A percentile compares a stretch with the other conserved stretches of the same genome.
These are phyloP conservation scores for Elsinoe necatrix DNA, from an alignment of 2,329 filamentous ascomycete species.

Conservation along the genomic window DNA sequence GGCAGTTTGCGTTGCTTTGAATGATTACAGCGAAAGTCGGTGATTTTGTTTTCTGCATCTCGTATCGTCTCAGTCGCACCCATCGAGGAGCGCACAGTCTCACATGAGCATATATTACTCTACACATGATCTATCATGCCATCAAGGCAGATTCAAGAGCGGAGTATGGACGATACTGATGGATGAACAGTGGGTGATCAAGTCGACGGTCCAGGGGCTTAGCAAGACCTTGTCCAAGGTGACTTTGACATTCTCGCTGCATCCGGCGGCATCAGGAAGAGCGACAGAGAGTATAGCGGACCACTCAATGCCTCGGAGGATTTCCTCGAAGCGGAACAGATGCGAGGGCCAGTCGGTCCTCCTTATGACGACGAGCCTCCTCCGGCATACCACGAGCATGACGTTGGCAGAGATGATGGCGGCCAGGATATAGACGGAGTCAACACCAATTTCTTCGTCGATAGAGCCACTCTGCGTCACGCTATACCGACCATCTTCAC, in stretches of 20 bases:
- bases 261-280: not conserved
- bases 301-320: not conserved
- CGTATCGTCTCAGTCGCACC: not conserved
- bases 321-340: not conserved
- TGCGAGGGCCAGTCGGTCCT: not conserved
- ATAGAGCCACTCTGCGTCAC: not conserved
- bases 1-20: slow-evolving; percentile 84
- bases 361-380: not conserved
- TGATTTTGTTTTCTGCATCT: slow-evolving; percentile 15
- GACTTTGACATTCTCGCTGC: not conserved
- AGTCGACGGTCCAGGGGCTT: not conserved
- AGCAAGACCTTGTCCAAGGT: slow-evolving; percentile 3
- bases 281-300: not conserved
- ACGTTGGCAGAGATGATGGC: not conserved
- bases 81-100: not conserved
- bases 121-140: not conserved
- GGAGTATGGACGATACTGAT: not conserved
- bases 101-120: not conserved
- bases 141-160: not conserved
- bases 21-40: slow-evolving; percentile 49
- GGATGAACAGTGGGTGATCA: not conserved
- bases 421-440: not conserved
- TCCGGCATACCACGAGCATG: not conserved
- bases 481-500: not conserved
- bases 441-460: not conserved